Conservation (phyloP, 163 green algal genomes). For the Smithsoniella earleae region DNA sequence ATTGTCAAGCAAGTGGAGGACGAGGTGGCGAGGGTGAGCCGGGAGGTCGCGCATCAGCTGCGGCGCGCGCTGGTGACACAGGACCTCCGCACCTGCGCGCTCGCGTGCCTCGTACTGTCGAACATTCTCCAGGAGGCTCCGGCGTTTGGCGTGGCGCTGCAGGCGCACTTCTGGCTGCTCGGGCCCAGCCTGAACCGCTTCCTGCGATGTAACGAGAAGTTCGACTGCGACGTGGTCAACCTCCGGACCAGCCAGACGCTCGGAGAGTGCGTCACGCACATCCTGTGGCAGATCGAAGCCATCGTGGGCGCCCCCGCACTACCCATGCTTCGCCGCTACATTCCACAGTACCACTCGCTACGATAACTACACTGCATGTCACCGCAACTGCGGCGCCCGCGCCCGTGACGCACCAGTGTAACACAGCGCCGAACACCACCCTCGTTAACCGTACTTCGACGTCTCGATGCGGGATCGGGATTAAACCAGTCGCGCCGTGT, state of each 20-base stretch:
- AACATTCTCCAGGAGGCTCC: background rate
- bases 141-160: background rate
- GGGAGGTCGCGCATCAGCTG: background rate
- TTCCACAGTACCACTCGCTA: no score
- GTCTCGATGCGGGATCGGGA: no score
- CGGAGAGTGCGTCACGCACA: background rate
- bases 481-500: no score
- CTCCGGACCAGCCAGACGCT: background rate
- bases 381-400: no score
- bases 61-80: background rate
- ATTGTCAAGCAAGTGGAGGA: background rate
- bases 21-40: background rate
- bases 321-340: no score
- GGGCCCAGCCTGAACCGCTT: background rate
- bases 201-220: background rate
- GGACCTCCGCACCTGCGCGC: background rate
- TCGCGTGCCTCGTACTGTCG: background rate
- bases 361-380: no score
- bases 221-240: background rate
- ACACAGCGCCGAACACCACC: no score
- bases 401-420: no score
- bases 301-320: no score
- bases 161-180: background rate
- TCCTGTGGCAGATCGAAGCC: constrained; percentile 3
- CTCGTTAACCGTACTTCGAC: no score